phyloP scores from a whole-genome alignment of 805 yeast species.

The Teunomyces pallodes region DNA sequence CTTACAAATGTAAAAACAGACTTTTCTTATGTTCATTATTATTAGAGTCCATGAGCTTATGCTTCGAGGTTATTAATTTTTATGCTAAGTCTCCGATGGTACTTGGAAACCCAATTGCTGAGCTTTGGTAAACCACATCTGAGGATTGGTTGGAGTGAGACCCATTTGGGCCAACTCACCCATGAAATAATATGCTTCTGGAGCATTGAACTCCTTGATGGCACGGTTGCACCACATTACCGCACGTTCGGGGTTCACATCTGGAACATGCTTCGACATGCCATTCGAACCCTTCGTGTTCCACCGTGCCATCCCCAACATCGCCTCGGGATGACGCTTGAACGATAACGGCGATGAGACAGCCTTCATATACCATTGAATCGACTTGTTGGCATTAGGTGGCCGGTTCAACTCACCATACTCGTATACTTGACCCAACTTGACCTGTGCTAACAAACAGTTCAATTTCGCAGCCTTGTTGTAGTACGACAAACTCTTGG shows the following conservation, averaged over 20 bases:
- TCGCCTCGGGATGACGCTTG: conserved; percentile 44
- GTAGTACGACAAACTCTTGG: conserved; percentile 40
- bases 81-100: conserved; percentile 13
- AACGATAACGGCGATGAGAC: conserved; percentile 37
- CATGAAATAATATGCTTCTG: conserved; percentile 41
- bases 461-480: conserved; percentile 41
- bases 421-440: conserved; percentile 42
- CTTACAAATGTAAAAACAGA: background rate
- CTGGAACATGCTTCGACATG: conserved; percentile 33
- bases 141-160: conserved; percentile 22
- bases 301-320: conserved; percentile 46
- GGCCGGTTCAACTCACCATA: conserved; percentile 41
- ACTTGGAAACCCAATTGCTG: conserved; percentile 35
- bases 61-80: background rate
- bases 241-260: conserved; percentile 35
- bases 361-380: conserved; percentile 45
- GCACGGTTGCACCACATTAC: conserved; percentile 45
- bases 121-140: conserved; percentile 34
- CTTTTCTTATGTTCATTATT: background rate
- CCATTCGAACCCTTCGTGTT: conserved; percentile 34
- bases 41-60: background rate
- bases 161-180: conserved; percentile 41
- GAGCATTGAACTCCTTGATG: conserved; percentile 33
- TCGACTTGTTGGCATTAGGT: conserved; percentile 38
- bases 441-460: conserved; percentile 40